Base-by-base conservation (phyloP, 192 early-diverging fungal genomes). In the Backusella australiensis region DNA sequence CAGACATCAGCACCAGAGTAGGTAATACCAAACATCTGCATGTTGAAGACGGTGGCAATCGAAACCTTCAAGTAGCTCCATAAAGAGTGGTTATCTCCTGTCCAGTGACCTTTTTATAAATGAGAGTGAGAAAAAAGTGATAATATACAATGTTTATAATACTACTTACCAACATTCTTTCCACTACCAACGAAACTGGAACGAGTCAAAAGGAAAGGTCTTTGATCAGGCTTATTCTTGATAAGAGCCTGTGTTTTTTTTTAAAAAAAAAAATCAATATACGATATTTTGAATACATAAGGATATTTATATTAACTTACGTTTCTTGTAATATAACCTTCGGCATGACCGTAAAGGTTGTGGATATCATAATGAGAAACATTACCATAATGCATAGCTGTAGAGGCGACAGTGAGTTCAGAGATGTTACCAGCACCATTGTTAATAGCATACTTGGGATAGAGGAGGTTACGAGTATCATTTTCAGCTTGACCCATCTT, bases 1-100 rank as follows among this genome's bases (percentile, higher is more conserved):
- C 92, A 90, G 38, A 94, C 88, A 77, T 94, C 92, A 15, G 92
- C 77, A 19, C 92, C 92, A 2, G 88, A 83, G 81, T 90, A 89
- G 0, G 90, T 90, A 38, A 94, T 90, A 39, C 90, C 91, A 77
- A 92, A 92, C 14, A 93, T 78, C 29, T 91, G 89, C 81, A 94
- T 91, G 44, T 83, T 83, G n/a, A 94, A 80, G 38, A 88, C 75
- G 8, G 83, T 88, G 8, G 91, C 69, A 69, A 93, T 89, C 0
- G 91, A 93, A 26, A 83, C 39, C 38, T 86, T 82, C 73, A 94
- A 74, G 73, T 88, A 86, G 14, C 77, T n/a, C 85, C 85, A 94
- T 6, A 84, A 71, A 2, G 92, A 86, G 67, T 72, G 72, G 77
- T 93, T 93, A 78, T 93, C 91, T 39, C 91, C 91, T 41, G 74